These are phyloP conservation scores for Leishmania amazonensis DNA, from an alignment of 208 protist genomes.

Conservation along the genomic window DNA sequence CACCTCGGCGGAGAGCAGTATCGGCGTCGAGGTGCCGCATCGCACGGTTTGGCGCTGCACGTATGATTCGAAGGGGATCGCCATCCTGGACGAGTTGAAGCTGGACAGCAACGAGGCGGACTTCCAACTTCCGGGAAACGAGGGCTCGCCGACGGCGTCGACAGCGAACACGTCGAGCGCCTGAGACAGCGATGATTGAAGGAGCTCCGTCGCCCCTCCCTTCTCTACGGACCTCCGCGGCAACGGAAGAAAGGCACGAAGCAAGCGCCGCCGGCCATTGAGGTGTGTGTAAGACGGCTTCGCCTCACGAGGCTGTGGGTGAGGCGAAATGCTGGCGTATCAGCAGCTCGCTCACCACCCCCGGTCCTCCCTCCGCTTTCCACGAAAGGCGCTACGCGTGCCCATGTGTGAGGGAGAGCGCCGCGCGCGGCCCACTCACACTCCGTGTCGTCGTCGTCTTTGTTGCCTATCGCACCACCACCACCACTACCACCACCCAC, in stretches of 20 bases:
- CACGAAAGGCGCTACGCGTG: not conserved
- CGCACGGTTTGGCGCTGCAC: slow-evolving; percentile 86
- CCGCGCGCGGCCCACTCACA: not conserved
- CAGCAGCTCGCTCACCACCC: not conserved
- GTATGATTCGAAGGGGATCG: slow-evolving; percentile 85
- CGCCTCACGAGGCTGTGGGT: not conserved
- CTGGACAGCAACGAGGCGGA: slow-evolving; percentile 51
- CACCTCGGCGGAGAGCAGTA: slow-evolving; percentile 79
- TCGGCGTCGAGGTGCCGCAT: slow-evolving; percentile 77
- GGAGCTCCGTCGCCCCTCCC: not conserved
- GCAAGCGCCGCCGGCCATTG: not conserved
- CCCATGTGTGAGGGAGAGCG: not conserved
- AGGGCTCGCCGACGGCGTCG: not conserved
- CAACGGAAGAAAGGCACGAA: not conserved
- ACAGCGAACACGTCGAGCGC: not conserved
- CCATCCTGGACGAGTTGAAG: slow-evolving; percentile 72
- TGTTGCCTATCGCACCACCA: not conserved
- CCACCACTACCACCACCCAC: not conserved
- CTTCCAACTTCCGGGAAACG: slow-evolving; percentile 11
- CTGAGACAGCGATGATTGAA: not conserved
- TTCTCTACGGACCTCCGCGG: not conserved
- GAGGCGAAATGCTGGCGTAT: not conserved
- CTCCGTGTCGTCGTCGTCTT: not conserved
- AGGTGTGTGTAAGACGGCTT: not conserved
- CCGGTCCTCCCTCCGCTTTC: not conserved